Evolutionary conservation across 352 stramenopile genomes (phyloP), one percentile per base, ranked within the genome.

Genomic region (Phytophthora foliorum): DNA sequence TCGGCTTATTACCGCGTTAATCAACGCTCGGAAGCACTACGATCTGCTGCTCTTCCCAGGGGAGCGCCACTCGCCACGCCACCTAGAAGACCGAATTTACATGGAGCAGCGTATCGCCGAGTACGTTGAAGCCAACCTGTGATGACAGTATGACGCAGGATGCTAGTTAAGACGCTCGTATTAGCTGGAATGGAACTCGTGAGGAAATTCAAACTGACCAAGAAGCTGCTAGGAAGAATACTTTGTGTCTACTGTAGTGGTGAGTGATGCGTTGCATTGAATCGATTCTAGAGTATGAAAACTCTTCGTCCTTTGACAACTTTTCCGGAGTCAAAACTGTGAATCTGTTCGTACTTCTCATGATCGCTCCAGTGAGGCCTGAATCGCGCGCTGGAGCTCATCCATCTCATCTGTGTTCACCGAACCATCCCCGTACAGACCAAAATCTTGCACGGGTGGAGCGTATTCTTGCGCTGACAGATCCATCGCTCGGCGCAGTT

Each of bases 21-120:
- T 99, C 69, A 82, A 81, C 25, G 86, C 87, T 57, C 84, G 93
- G 27, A 99, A 99, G 81, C 88, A 94, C 58, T 99, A 99, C 77
- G 97, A 99, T 61, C 71, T 99, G 53, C 80, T 99, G 21, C 74
- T 99, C 25, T 99, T 99, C 77, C 97, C 97, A 6, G 88, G 97
- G 50, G 97, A 99, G 67, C 90, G 97, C 61, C 97, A 99, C 86
- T 98, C 94, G 31, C 97, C 96, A 8, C 92, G 97, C 53, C 88
- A 92, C 45, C 67, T 98, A 19, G 85, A 93, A 50, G 95, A 98
- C 77, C 88, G 93, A 42, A 93, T 98, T 68, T 99, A 98, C 83
- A 97, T 98, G 92, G 96, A 99, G 79, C 89, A 98, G 74, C 84
- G 92, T 63, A 98, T 99, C 54, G 81, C 84, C 31, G 84, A 95